phyloP scores from a whole-genome alignment of 257 asterid genomes.

The Solanum ossicruentum region DNA sequence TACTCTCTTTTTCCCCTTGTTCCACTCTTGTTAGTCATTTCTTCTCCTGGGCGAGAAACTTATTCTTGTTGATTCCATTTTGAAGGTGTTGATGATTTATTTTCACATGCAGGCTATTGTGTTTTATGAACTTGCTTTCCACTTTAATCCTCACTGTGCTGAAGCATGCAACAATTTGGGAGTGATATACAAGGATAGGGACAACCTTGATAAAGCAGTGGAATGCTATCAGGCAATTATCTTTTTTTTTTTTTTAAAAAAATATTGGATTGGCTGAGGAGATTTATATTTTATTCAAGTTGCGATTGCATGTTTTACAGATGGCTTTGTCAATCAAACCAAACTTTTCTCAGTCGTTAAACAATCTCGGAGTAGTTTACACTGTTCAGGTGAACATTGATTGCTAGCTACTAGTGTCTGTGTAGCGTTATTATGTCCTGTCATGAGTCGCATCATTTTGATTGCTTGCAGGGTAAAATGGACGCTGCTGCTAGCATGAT shows the following conservation, averaged over 20 bases:
- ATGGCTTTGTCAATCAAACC: conserved; percentile 92
- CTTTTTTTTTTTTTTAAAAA: neutral
- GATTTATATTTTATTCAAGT: neutral
- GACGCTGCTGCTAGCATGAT: conserved; percentile 98
- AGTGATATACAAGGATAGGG: conserved; percentile 93
- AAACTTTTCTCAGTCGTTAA: conserved; percentile 90
- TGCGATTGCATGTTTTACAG: conserved; percentile 32
- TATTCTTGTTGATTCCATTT: neutral
- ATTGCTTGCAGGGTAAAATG: conserved; percentile 78
- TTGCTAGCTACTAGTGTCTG: neutral
- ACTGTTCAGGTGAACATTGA: conserved; percentile 81
- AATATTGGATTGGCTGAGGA: neutral
- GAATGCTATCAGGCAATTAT: conserved; percentile 89
- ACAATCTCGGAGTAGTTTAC: conserved; percentile 98
- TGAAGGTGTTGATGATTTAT: neutral
- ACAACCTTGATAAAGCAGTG: conserved; percentile 98
- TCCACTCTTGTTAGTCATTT: neutral
- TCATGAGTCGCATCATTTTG: neutral
- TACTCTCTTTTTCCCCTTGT: neutral
- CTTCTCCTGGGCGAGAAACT: neutral
- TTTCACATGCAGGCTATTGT: conserved; percentile 79
- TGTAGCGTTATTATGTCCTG: neutral
- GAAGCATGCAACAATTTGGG: conserved; percentile 99
- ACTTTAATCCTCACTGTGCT: conserved; percentile 99
- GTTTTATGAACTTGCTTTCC: conserved; percentile 97